Evolutionary conservation across 305 asterid species (phyloP).

Genomic region (Fraxinus xanthoxyloides): DNA sequence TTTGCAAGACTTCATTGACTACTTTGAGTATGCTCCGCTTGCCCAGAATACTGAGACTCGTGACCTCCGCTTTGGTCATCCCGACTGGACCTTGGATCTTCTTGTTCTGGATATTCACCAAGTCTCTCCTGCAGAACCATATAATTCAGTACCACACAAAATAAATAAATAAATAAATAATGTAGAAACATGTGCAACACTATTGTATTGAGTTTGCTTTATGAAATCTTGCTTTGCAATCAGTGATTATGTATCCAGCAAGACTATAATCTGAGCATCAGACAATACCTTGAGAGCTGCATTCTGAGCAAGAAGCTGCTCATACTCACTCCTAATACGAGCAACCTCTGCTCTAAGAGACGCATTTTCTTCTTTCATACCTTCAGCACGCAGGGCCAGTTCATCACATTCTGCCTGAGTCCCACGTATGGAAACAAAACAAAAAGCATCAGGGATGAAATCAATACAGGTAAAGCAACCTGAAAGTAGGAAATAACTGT

Average conservation of each 20-base stretch:
- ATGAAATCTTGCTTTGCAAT: background rate
- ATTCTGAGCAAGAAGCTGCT: conserved; percentile 54
- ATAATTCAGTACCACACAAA: background rate
- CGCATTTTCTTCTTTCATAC: conserved; percentile 64
- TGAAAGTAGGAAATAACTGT: background rate
- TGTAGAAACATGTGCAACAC: background rate
- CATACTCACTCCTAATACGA: conserved; percentile 56
- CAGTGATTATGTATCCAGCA: background rate
- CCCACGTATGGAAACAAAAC: background rate
- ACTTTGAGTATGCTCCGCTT: conserved; percentile 27
- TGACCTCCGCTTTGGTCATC: conserved; percentile 29
- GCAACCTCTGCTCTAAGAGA: conserved; percentile 67
- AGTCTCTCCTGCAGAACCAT: conserved; percentile 55
- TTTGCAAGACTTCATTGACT: conserved; percentile 27
- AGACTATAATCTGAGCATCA: background rate
- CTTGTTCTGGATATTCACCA: conserved; percentile 47
- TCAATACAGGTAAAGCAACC: background rate
- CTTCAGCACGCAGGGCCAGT: conserved; percentile 66
- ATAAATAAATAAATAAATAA: background rate
- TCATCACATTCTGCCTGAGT: conserved; percentile 78
- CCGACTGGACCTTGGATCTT: conserved; percentile 44
- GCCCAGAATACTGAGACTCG: conserved; percentile 32
- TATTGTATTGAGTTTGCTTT: background rate
- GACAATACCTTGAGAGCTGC: conserved; percentile 64
- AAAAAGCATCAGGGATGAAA: conserved; percentile 12